These are phyloP conservation scores for Ogataea degrootiae DNA, from an alignment of 805 yeast species.

Conservation along the genomic window DNA sequence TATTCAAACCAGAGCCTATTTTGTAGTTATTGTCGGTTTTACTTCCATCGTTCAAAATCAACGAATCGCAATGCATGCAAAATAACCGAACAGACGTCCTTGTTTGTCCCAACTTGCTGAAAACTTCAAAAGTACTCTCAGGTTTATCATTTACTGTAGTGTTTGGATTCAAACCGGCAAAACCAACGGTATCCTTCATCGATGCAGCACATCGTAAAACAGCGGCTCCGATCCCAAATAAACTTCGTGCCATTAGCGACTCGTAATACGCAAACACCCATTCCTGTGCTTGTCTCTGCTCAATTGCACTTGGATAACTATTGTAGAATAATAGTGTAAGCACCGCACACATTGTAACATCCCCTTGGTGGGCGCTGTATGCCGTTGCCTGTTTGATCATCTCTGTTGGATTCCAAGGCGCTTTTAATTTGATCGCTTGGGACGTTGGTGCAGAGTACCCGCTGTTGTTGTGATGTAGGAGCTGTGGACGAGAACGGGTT, in stretches of 20 bases:
- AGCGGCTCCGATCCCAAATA: conserved; percentile 56
- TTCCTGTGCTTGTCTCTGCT: conserved; percentile 40
- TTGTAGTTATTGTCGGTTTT: conserved; percentile 27
- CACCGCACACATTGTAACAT: conserved; percentile 55
- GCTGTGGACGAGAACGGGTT: not conserved
- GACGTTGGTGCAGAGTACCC: not conserved
- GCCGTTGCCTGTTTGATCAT: conserved; percentile 49
- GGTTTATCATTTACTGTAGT: not conserved
- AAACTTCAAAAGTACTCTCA: conserved; percentile 22
- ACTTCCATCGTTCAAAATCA: conserved; percentile 53
- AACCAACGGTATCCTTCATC: not conserved
- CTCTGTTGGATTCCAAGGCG: conserved; percentile 56
- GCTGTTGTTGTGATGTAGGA: not conserved
- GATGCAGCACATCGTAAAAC: conserved; percentile 39
- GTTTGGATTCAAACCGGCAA: not conserved
- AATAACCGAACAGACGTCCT: conserved; percentile 46
- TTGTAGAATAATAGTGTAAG: conserved; percentile 50
- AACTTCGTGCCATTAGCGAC: conserved; percentile 41
- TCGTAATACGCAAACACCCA: conserved; percentile 55
- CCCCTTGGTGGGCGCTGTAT: conserved; percentile 59
- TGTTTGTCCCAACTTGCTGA: conserved; percentile 33
- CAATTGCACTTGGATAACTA: conserved; percentile 28
- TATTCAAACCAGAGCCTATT: not conserved
- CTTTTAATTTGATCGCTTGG: conserved; percentile 3
- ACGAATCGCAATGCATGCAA: conserved; percentile 56